These are phyloP conservation scores for Aplosporella prunicola DNA, from an alignment of 2,329 filamentous ascomycete species.

Conservation along the genomic window DNA sequence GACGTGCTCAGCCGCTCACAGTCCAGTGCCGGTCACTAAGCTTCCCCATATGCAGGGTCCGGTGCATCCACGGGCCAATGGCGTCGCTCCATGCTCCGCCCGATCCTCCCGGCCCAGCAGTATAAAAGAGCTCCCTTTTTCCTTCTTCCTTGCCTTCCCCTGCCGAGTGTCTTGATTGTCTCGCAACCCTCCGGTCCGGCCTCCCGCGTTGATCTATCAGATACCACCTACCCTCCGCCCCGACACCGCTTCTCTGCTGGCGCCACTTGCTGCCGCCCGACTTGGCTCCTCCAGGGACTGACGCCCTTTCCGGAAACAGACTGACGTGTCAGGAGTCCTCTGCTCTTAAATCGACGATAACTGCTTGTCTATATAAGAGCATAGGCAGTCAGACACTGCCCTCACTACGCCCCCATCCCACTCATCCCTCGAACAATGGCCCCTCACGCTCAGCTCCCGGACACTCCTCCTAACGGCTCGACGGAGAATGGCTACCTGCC, in stretches of 20 bases:
- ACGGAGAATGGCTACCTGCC: constrained; percentile 9
- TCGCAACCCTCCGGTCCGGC: no score
- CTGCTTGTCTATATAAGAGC: constrained; percentile 1
- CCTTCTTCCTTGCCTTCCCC: no score
- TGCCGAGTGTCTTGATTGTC: no score
- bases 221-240: neutral
- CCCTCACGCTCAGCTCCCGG: constrained; percentile 9
- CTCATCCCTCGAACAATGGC: constrained; percentile 4
- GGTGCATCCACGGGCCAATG: no score
- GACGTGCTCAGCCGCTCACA: constrained; percentile 10
- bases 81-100: no score
- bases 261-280: constrained; percentile 6
- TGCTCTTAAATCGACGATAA: no score
- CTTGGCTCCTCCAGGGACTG: constrained; percentile 3
- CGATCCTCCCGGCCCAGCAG: no score
- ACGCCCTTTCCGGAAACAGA: neutral
- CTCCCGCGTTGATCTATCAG: no score
- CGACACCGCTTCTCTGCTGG: constrained; percentile 2
- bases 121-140: no score
- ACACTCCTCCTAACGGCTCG: constrained; percentile 10
- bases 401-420: neutral
- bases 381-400: no score
- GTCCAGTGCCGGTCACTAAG: no score
- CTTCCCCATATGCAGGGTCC: no score
- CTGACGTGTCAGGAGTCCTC: constrained; percentile 9